These are phyloP conservation scores for Pseudogymnoascus verrucosus DNA, from an alignment of 2,329 filamentous ascomycete species.

Conservation along the genomic window DNA sequence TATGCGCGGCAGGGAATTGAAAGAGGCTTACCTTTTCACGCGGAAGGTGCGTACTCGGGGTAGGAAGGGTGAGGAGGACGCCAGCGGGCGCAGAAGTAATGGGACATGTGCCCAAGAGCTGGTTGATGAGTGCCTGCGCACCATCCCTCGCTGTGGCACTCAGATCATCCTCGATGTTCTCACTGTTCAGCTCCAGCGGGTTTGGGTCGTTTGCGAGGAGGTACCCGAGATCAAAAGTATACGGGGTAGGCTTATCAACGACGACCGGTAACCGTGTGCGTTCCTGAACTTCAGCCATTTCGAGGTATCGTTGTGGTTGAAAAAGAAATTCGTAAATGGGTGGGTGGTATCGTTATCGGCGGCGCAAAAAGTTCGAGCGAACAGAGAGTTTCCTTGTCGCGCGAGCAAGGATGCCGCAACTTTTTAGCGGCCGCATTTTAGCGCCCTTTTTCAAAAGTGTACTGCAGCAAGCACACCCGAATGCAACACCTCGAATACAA, in stretches of 20 bases:
- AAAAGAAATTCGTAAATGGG: background rate
- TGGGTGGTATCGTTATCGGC: background rate
- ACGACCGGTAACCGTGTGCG: conserved; percentile 45
- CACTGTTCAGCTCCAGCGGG: conserved; percentile 53
- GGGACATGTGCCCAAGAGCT: conserved; percentile 81
- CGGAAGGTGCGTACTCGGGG: conserved; percentile 62
- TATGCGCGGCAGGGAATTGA: background rate
- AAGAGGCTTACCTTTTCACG: conserved; percentile 60
- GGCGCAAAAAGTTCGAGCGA: conserved; percentile 3
- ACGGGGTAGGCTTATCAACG: conserved; percentile 77
- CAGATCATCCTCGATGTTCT: conserved; percentile 58
- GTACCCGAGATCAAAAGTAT: conserved; percentile 85
- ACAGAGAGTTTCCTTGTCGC: background rate
- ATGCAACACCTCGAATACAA: background rate
- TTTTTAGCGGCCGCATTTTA: conserved; percentile 19
- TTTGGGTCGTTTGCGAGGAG: conserved; percentile 84
- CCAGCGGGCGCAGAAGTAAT: conserved; percentile 61
- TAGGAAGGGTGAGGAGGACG: conserved; percentile 72
- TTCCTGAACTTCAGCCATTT: conserved; percentile 6
- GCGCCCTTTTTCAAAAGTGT: conserved; percentile 9
- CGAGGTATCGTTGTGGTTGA: background rate
- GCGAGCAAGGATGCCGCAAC: conserved; percentile 9
- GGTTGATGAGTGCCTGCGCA: conserved; percentile 87
- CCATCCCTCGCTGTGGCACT: conserved; percentile 73
- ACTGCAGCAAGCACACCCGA: background rate